Base-by-base conservation (phyloP, 257 asterid genomes). In the Salvia rosmarinus region DNA sequence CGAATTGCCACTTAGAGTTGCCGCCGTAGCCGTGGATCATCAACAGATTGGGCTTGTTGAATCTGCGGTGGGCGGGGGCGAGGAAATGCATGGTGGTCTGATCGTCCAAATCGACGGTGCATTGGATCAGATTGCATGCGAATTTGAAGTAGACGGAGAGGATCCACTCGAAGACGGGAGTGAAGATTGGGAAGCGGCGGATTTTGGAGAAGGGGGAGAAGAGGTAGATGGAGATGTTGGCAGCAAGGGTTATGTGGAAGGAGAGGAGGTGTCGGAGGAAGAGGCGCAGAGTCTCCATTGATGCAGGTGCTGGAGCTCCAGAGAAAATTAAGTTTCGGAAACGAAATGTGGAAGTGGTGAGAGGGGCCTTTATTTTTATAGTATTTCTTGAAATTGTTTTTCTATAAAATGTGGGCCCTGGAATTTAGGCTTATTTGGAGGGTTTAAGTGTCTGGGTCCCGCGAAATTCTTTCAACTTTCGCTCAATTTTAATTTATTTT, bases 1-100 rank as follows among this genome's bases (percentile, higher is more conserved):
- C 64, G 70, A 88, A 86, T 47, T 88, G 95, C 90, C 88, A 85
- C 51, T 84, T 86, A 14, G 92, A 78, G 64, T 86, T 84, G 10
- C 75, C 92, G 0, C 95, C 95, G 70, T 78, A 88, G 6, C 95
- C 92, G 68, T 88, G 95, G 80, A 88, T 61, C 74, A 88, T 66
- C 23, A 86, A 21, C 43, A 88, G 82, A 66, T 88, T 86, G n/a
- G 92, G 92, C 73, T 83, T 88, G 50, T 78, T 58, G 47, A 79
- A 77, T 21, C 57, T 64, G 10, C 86, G 88, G 49, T 77, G 87
- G 14, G 68, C 75, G 14, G 88, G 89, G 0, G 77, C 82, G 89
- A 91, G 82, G 78, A 88, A 85, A 37, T 86, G 86, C 79, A 88
- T 63, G 85, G 90, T 78, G 75, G 95, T 86, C 21, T 76, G 85